A percentile compares a stretch with the other conserved stretches of the same genome.
Conservation (phyloP, 371 early-diverging fungal genomes). For the Syncephalis plumigaleata region DNA sequence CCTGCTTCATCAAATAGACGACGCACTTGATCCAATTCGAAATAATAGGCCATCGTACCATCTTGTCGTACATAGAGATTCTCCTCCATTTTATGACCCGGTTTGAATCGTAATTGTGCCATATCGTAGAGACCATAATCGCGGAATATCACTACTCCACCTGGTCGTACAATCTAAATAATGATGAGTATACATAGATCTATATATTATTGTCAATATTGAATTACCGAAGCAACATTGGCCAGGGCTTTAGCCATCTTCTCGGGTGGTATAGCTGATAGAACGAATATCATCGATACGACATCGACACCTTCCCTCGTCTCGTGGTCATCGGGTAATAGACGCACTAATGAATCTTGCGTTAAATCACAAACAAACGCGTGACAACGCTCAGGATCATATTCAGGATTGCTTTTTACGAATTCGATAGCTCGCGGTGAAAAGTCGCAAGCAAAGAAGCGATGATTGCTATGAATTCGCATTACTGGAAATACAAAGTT, state of each 20-base stretch:
- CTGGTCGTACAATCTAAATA: constrained; percentile 40
- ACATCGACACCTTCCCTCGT: constrained; percentile 35
- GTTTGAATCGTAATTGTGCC: constrained; percentile 73
- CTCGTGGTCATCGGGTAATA: constrained; percentile 18
- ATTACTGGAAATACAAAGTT: constrained; percentile 88
- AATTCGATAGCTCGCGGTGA: constrained; percentile 60
- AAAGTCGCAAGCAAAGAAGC: constrained; percentile 72
- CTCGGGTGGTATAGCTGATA: constrained; percentile 75
- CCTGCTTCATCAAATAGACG: too few species aligned
- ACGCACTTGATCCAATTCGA: not conserved
- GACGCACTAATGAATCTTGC: constrained; percentile 33
- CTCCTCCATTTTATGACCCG: constrained; percentile 54
- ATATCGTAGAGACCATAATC: constrained; percentile 83
- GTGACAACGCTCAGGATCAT: constrained; percentile 37
- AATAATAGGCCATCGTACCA: constrained; percentile 44
- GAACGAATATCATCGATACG: constrained; percentile 64
- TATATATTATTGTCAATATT: constrained; percentile 10
- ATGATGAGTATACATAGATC: constrained; percentile 1
- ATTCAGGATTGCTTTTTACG: constrained; percentile 44
- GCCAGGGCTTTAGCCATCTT: constrained; percentile 42
- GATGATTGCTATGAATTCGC: constrained; percentile 43
- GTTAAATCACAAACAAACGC: constrained; percentile 79
- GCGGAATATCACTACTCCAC: constrained; percentile 63
- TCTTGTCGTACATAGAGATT: constrained; percentile 84
- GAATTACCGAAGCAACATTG: constrained; percentile 37